Percentiles rank a stretch among this genome's conserved stretches.
These are phyloP conservation scores for Neoboletus subvelutipes DNA, from an alignment of 768 basidiomycete species.

Conservation along the genomic window DNA sequence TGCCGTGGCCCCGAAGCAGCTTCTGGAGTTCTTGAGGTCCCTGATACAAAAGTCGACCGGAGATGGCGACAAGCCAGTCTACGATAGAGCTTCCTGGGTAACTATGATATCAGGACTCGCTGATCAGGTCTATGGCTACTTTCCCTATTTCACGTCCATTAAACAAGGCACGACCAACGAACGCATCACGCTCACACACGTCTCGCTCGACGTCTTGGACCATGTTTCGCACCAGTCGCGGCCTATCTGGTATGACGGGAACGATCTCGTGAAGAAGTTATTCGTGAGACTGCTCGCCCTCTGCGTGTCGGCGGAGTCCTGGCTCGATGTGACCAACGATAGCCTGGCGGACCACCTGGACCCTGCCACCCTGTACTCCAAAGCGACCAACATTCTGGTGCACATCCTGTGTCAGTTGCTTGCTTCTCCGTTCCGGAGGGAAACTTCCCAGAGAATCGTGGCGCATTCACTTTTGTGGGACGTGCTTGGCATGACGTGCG, in stretches of 20 bases:
- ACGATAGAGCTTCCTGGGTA: constrained; percentile 47
- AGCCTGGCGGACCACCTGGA: constrained; percentile 40
- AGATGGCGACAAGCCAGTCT: constrained; percentile 31
- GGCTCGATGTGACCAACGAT: constrained; percentile 49
- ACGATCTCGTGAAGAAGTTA: constrained; percentile 47
- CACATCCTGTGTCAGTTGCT: constrained; percentile 43
- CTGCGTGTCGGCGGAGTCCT: constrained; percentile 55
- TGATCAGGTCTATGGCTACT: constrained; percentile 51
- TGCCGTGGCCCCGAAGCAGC: constrained; percentile 35
- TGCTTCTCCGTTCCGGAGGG: constrained; percentile 20
- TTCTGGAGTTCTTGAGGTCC: constrained; percentile 44
- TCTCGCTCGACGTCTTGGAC: constrained; percentile 54
- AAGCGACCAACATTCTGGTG: constrained; percentile 43
- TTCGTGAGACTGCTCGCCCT: constrained; percentile 54
- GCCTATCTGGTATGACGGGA: constrained; percentile 46
- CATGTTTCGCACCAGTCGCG: constrained; percentile 50
- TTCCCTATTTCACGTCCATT: constrained; percentile 52
- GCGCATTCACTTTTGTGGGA: constrained; percentile 24
- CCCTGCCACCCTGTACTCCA: constrained; percentile 50
- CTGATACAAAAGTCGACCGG: constrained; percentile 36
- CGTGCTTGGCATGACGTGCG: constrained; percentile 15
- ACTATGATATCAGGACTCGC: constrained; percentile 51
- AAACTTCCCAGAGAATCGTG: constrained; percentile 19
- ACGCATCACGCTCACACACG: constrained; percentile 53
- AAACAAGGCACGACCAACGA: constrained; percentile 58